Percentiles rank a stretch among this genome's conserved stretches.
Evolutionary conservation across 306 rosid genomes (phyloP).

Genomic region (Corylus avellana): DNA sequence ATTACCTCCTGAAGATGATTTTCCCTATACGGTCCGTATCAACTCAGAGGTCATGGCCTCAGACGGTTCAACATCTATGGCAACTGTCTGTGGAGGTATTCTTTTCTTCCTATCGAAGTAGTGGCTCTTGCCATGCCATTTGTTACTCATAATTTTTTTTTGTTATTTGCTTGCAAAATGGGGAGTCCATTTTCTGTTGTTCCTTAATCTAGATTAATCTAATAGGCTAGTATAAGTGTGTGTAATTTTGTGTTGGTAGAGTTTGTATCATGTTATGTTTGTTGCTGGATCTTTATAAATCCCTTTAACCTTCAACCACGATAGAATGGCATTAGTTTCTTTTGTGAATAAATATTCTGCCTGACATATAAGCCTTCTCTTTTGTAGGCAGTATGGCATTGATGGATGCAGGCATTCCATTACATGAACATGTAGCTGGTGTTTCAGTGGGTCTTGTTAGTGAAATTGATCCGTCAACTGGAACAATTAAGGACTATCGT

Average conservation of each 20-base stretch:
- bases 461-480: slow-evolving; percentile 79
- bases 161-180: slow-evolving; percentile 10
- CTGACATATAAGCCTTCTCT: slow-evolving; percentile 23
- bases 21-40: slow-evolving; percentile 85
- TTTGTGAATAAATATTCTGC: background rate
- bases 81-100: slow-evolving; percentile 96
- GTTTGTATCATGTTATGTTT: background rate
- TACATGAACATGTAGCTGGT: slow-evolving; percentile 91
- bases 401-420: slow-evolving; percentile 95
- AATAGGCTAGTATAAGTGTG: background rate
- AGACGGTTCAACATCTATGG: slow-evolving; percentile 99
- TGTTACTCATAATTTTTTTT: slow-evolving; percentile 10
- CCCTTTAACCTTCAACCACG: background rate
- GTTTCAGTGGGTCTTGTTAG: slow-evolving; percentile 93
- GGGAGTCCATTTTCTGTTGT: slow-evolving; percentile 3
- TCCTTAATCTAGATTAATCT: slow-evolving; percentile 9
- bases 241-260: background rate
- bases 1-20: slow-evolving; percentile 82
- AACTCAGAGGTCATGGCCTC: slow-evolving; percentile 98
- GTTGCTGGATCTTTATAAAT: background rate
- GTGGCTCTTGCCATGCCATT: slow-evolving; percentile 8
- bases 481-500: slow-evolving; percentile 69
- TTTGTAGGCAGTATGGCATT: slow-evolving; percentile 86
- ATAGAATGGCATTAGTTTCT: background rate
- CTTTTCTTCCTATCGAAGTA: slow-evolving; percentile 1